Percentiles rank a stretch among this genome's conserved stretches.
These are phyloP conservation scores for Jasminum sambac DNA, from an alignment of 257 asterid species.

Conservation along the genomic window DNA sequence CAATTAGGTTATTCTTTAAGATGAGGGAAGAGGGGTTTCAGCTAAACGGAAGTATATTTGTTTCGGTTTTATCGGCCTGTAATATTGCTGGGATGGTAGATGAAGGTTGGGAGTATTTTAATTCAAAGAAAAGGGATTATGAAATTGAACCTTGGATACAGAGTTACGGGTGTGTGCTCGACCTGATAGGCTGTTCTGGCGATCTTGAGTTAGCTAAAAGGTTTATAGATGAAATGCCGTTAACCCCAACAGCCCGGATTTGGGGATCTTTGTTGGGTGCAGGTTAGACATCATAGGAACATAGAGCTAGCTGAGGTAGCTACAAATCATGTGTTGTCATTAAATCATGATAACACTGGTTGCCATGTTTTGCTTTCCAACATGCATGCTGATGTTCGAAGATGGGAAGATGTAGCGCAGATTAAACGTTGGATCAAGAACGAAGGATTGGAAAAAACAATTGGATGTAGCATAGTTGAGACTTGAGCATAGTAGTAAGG, in stretches of 20 bases:
- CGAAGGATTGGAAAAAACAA: constrained; percentile 46
- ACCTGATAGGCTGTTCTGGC: constrained; percentile 58
- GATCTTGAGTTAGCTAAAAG: constrained; percentile 44
- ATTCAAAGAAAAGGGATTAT: constrained; percentile 47
- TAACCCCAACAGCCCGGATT: constrained; percentile 52
- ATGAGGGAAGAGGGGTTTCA: constrained; percentile 44
- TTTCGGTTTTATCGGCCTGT: constrained; percentile 57
- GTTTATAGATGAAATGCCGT: constrained; percentile 56
- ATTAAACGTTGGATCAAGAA: constrained; percentile 43
- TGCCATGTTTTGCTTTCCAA: constrained; percentile 63
- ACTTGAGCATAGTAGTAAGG: constrained; percentile 40
- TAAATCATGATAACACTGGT: constrained; percentile 50
- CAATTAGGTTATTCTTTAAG: constrained; percentile 39
- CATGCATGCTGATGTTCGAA: constrained; percentile 59
- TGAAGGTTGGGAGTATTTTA: constrained; percentile 51
- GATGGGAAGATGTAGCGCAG: constrained; percentile 57
- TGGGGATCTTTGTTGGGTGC: constrained; percentile 74
- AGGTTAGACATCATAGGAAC: constrained; percentile 49
- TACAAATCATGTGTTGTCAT: constrained; percentile 36
- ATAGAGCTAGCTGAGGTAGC: constrained; percentile 61
- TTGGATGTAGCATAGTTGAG: constrained; percentile 43
- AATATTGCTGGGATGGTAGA: constrained; percentile 52
- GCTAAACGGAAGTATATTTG: constrained; percentile 60
- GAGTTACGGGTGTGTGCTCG: constrained; percentile 63
- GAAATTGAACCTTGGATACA: constrained; percentile 58